Conservation (phyloP, 805 yeast species). For the Maudiozyma turicensis region DNA sequence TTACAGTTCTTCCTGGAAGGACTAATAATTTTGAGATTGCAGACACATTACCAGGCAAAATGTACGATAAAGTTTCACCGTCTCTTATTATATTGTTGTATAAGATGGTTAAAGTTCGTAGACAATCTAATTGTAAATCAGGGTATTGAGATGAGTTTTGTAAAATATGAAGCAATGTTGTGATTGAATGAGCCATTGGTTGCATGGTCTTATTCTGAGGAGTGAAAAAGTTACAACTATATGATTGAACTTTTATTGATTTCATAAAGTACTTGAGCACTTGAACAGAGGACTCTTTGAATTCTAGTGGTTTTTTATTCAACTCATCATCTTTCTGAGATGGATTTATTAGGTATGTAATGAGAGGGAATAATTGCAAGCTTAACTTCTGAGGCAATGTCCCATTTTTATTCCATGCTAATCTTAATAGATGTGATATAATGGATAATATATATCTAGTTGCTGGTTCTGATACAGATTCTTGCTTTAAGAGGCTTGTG, state of each 20-base stretch:
- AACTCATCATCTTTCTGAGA: constrained; percentile 20
- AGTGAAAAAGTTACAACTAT: constrained; percentile 11
- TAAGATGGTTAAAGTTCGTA: constrained; percentile 29
- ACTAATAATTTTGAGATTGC: constrained; percentile 32
- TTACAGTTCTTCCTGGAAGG: constrained; percentile 27
- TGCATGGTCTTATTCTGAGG: constrained; percentile 21
- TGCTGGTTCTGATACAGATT: constrained; percentile 37
- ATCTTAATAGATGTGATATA: constrained; percentile 33
- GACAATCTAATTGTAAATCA: constrained; percentile 26
- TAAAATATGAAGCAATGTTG: constrained; percentile 33
- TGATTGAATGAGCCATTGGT: constrained; percentile 40
- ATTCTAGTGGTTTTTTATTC: constrained; percentile 2
- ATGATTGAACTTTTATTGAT: constrained; percentile 26
- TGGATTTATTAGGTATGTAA: constrained; percentile 34
- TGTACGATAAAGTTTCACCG: constrained; percentile 41
- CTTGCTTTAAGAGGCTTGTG: constrained; percentile 41
- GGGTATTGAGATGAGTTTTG: constrained; percentile 17
- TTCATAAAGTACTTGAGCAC: constrained; percentile 25
- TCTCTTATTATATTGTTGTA: constrained; percentile 31
- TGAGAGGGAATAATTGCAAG: constrained; percentile 38
- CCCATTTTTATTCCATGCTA: constrained; percentile 39
- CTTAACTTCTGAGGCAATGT: constrained; percentile 31
- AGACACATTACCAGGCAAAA: constrained; percentile 45
- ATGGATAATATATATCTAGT: constrained; percentile 39
- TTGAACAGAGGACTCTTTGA: constrained; percentile 30